Conservation (phyloP, 257 asterid genomes). For the Nicotiana paniculata region DNA sequence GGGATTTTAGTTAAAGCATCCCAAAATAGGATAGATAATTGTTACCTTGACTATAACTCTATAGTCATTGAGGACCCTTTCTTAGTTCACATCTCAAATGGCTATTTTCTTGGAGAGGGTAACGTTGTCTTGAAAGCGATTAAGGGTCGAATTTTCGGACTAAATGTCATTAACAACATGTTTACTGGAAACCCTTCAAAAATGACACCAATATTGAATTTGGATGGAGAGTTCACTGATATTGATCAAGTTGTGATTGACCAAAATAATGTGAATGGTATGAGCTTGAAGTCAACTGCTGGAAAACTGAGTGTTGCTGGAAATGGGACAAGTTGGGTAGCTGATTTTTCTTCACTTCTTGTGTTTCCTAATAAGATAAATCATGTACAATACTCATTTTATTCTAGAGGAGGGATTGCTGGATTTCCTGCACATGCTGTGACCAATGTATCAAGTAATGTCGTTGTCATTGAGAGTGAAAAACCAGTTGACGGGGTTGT, state of each 20-base stretch:
- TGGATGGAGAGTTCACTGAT: constrained; percentile 33
- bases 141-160: constrained; percentile 34
- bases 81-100: constrained; percentile 35
- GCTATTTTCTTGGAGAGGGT: constrained; percentile 52
- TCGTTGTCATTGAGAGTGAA: constrained; percentile 50
- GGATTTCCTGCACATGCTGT: constrained; percentile 38
- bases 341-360: constrained; percentile 38
- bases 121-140: constrained; percentile 45
- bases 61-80: constrained; percentile 51
- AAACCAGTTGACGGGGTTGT: constrained; percentile 29
- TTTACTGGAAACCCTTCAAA: constrained; percentile 33
- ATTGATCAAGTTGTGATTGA: constrained; percentile 50
- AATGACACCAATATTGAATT: constrained; percentile 28
- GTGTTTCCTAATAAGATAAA: constrained; percentile 45
- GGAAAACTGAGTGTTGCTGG: constrained; percentile 40
- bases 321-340: constrained; percentile 48
- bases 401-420: constrained; percentile 14
- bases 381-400: constrained; percentile 43
- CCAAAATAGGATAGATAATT: constrained; percentile 35
- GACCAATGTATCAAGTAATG: constrained; percentile 42
- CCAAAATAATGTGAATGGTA: constrained; percentile 42
- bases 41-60: constrained; percentile 48
- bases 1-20: constrained; percentile 49
- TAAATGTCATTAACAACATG: constrained; percentile 38
- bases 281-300: constrained; percentile 45